Evolutionary conservation across 1,284 basidiomycete species (phyloP).

Genomic region (Cutaneotrichosporon mucoides): DNA sequence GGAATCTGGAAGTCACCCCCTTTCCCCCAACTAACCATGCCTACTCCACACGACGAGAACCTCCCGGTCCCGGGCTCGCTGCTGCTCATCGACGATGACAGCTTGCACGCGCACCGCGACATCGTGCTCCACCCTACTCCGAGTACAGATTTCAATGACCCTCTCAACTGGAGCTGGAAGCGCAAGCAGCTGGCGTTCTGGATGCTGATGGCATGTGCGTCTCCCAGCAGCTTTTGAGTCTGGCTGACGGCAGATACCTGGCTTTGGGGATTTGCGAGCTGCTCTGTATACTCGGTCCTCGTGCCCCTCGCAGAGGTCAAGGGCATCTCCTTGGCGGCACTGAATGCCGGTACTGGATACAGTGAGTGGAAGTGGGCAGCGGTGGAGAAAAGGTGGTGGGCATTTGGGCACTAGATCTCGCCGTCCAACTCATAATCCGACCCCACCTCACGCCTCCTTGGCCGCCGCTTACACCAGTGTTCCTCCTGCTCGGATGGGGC

Average conservation of each 20-base stretch:
- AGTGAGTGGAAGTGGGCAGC: conserved; percentile 6
- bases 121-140: conserved; percentile 22
- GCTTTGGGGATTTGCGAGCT: conserved; percentile 12
- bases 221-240: not conserved
- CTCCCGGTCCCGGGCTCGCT: conserved; percentile 22
- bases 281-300: conserved; percentile 24
- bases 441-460: not conserved
- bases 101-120: not conserved
- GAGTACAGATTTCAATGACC: conserved; percentile 23
- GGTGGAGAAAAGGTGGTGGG: too few relatives aligned
- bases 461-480: conserved; percentile 5
- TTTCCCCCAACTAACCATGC: not conserved
- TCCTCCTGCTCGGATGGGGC: conserved; percentile 25
- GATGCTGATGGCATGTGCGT: conserved; percentile 15
- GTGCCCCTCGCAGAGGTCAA: conserved; percentile 19
- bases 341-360: conserved; percentile 27
- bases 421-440: too few relatives aligned
- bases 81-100: conserved; percentile 13
- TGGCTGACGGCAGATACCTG: conserved; percentile 10
- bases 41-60: not conserved
- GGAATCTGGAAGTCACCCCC: too few relatives aligned
- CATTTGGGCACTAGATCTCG: too few relatives aligned
- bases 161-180: conserved; percentile 20
- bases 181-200: conserved; percentile 19
- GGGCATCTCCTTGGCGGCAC: conserved; percentile 17